Conservation (phyloP, 2,329 filamentous ascomycete species). For the Nemania diffusa region DNA sequence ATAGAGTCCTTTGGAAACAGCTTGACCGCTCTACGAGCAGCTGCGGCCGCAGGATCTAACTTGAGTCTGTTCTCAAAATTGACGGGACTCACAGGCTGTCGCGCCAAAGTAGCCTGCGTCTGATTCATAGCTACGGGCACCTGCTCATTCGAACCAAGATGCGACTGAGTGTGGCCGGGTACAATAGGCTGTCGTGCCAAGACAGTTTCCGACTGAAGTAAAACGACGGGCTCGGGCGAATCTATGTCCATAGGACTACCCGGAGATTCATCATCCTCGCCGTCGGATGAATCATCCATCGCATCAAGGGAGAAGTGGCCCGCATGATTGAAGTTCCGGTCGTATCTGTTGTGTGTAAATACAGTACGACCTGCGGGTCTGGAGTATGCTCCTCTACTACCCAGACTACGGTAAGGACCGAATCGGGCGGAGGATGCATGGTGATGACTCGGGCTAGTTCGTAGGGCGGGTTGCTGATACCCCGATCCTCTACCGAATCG, state of each 20-base stretch:
- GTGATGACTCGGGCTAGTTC: not conserved
- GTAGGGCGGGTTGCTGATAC: not conserved
- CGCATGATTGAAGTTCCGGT: slow-evolving; percentile 29
- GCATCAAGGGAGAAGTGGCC: slow-evolving; percentile 34
- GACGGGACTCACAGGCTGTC: not conserved
- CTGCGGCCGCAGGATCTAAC: slow-evolving; percentile 5
- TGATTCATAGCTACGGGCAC: slow-evolving; percentile 19
- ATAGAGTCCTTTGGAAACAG: slow-evolving; percentile 24
- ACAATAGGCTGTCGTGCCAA: slow-evolving; percentile 17
- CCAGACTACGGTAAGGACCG: not conserved
- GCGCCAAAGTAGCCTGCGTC: slow-evolving; percentile 22
- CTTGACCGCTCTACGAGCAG: slow-evolving; percentile 31
- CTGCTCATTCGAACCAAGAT: slow-evolving; percentile 5
- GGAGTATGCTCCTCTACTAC: not conserved
- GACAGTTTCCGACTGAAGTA: slow-evolving; percentile 16
- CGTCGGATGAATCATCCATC: slow-evolving; percentile 18
- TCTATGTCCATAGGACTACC: slow-evolving; percentile 32
- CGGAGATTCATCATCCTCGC: slow-evolving; percentile 25
- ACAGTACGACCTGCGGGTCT: not conserved
- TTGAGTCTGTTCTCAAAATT: slow-evolving; percentile 5
- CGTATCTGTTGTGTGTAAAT: not conserved
- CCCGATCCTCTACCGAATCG: slow-evolving; percentile 4
- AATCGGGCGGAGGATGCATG: not conserved
- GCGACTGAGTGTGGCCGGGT: slow-evolving; percentile 1
- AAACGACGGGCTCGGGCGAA: slow-evolving; percentile 14